Evolutionary conservation across 1,284 basidiomycete genomes (phyloP).

Genomic region (Pseudozyma pruni): DNA sequence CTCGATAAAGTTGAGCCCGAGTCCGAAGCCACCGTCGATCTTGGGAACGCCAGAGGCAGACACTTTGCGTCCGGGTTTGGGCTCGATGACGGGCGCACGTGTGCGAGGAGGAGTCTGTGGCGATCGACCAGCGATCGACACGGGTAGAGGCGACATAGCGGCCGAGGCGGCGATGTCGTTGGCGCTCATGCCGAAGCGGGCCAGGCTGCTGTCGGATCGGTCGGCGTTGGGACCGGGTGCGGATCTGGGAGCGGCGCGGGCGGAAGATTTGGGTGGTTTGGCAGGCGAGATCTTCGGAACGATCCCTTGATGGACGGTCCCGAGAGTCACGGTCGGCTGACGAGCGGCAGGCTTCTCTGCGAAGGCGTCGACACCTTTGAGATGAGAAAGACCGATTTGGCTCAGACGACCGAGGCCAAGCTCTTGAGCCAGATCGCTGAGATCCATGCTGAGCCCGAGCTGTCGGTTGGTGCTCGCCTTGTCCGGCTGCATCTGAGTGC

Average conservation of each 20-base stretch:
- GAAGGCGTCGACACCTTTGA: constrained; percentile 33
- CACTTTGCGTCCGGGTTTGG: constrained; percentile 20
- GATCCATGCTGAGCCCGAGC: constrained; percentile 49
- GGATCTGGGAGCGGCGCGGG: constrained; percentile 12
- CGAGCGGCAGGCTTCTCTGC: constrained; percentile 21
- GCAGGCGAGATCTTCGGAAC: constrained; percentile 20
- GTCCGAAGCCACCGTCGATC: constrained; percentile 33
- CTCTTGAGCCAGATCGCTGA: constrained; percentile 47
- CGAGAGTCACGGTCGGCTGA: neutral
- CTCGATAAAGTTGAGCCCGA: constrained; percentile 50
- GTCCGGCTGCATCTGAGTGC: constrained; percentile 5
- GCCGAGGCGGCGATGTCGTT: constrained; percentile 32
- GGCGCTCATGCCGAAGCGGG: constrained; percentile 24
- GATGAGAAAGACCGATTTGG: constrained; percentile 37
- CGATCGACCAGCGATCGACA: constrained; percentile 48
- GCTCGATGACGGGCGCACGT: constrained; percentile 6
- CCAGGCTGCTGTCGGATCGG: constrained; percentile 4
- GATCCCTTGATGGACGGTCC: neutral
- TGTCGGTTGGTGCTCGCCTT: constrained; percentile 19
- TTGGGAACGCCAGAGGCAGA: constrained; percentile 38
- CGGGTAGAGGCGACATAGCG: constrained; percentile 40
- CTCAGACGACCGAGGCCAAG: constrained; percentile 50
- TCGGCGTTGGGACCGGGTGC: neutral
- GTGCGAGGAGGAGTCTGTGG: constrained; percentile 43
- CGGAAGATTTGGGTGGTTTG: constrained; percentile 50